These are phyloP conservation scores for Anaeramoeba flamelloides DNA, from an alignment of 78 protist genomes.

Conservation along the genomic window DNA sequence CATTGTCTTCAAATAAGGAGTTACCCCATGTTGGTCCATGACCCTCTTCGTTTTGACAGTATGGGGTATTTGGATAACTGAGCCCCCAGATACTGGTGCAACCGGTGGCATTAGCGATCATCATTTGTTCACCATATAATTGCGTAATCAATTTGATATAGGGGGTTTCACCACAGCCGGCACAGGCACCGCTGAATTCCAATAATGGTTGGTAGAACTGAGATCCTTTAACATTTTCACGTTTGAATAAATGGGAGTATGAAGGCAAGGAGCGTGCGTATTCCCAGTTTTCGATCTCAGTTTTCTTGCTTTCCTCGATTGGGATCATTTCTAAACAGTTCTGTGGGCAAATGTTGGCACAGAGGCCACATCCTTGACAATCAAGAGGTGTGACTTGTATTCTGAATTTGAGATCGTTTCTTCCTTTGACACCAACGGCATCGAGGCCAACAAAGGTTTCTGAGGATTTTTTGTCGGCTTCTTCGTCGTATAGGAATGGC, in stretches of 20 bases:
- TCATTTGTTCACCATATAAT: constrained; percentile 1
- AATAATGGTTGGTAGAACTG: constrained; percentile 40
- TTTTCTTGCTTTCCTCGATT: no score
- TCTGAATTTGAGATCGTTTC: constrained; percentile 9
- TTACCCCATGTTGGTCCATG: constrained; percentile 10
- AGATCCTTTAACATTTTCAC: constrained; percentile 23
- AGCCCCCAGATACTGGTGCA: neutral
- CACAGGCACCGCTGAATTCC: constrained; percentile 35
- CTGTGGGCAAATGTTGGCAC: constrained; percentile 38
- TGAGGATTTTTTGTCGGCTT: no score
- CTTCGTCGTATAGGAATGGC: no score
- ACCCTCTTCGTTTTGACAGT: constrained; percentile 2
- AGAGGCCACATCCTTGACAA: constrained; percentile 48
- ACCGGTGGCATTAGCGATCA: constrained; percentile 19
- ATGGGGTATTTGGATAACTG: constrained; percentile 6
- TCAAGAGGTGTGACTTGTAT: constrained; percentile 37
- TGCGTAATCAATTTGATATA: constrained; percentile 10
- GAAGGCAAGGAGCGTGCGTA: constrained; percentile 12
- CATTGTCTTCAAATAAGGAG: constrained; percentile 19
- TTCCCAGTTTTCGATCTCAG: no score
- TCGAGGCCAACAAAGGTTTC: no score
- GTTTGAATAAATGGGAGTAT: constrained; percentile 19
- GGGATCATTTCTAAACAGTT: constrained; percentile 38
- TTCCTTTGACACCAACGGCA: no score
- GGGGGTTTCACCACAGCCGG: constrained; percentile 10